Evolutionary conservation across 192 early-diverging fungal genomes (phyloP).

Genomic region (Linderina pennispora): DNA sequence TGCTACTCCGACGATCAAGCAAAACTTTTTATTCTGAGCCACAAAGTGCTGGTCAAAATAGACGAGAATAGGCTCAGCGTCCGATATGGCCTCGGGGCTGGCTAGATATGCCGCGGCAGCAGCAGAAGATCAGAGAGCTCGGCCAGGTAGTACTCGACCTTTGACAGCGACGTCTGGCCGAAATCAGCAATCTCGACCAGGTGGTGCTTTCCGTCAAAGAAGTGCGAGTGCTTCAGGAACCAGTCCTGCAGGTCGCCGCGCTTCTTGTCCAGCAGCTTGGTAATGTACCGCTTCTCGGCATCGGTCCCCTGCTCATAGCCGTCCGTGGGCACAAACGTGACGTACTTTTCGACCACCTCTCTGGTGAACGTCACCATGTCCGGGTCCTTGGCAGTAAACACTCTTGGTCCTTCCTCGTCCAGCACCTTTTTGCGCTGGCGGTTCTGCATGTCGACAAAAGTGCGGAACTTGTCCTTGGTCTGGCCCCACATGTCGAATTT

Average conservation of each 20-base stretch:
- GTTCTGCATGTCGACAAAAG: conserved; percentile 12
- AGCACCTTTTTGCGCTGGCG: conserved; percentile 24
- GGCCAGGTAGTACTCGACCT: conserved; percentile 20
- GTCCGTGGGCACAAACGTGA: conserved; percentile 30
- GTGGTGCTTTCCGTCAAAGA: conserved; percentile 36
- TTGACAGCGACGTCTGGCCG: conserved; percentile 21
- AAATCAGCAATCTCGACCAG: conserved; percentile 32
- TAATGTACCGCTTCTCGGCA: conserved; percentile 27
- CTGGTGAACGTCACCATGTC: conserved; percentile 23
- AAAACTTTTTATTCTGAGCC: no score
- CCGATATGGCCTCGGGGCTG: no score
- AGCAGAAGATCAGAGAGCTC: conserved; percentile 24
- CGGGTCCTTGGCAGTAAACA: conserved; percentile 28
- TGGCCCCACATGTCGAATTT: conserved; percentile 20
- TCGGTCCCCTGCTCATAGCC: conserved; percentile 22
- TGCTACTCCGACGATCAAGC: no score
- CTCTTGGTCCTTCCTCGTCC: no score
- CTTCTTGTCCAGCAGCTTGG: conserved; percentile 14
- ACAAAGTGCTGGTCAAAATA: no score
- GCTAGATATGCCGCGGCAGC: conserved; percentile 26
- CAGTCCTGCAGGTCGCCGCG: conserved; percentile 29
- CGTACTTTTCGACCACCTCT: conserved; percentile 29
- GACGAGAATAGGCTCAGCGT: no score
- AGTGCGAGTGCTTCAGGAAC: conserved; percentile 38
- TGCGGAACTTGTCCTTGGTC: conserved; percentile 14